Conservation (phyloP, 208 protist genomes). For the Porcisia deanei region DNA sequence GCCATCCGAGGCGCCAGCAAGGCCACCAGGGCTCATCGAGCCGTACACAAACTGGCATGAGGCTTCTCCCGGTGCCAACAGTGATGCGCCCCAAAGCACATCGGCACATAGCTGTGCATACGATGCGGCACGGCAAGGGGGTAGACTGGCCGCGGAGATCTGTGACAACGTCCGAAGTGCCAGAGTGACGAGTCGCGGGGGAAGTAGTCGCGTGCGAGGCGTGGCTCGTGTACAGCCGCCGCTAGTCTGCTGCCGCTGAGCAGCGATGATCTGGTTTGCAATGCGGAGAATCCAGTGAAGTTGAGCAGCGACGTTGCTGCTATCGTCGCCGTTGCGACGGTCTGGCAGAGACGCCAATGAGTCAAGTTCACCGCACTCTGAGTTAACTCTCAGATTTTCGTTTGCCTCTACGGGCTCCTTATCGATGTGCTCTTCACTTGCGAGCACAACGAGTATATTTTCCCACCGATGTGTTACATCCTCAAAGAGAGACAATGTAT, state of each 20-base stretch:
- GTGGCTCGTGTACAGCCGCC: neutral
- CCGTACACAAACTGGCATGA: constrained; percentile 46
- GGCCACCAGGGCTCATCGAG: neutral
- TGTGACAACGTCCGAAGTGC: constrained; percentile 36
- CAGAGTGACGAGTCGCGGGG: constrained; percentile 16
- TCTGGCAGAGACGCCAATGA: neutral
- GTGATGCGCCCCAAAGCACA: constrained; percentile 51
- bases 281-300: constrained; percentile 34
- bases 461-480: constrained; percentile 23
- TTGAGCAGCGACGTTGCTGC: constrained; percentile 7
- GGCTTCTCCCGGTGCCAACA: constrained; percentile 36
- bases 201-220: constrained; percentile 6
- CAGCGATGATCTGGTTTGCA: constrained; percentile 19
- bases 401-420: neutral
- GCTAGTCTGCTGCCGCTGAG: constrained; percentile 15
- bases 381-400: neutral
- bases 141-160: constrained; percentile 28
- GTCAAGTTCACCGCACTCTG: neutral
- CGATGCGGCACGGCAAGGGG: constrained; percentile 36
- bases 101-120: constrained; percentile 57
- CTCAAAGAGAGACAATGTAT: constrained; percentile 8
- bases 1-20: neutral
- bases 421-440: neutral
- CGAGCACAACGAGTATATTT: neutral
- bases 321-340: neutral